Percentiles rank a stretch among this genome's conserved stretches.
Conservation (phyloP, 768 basidiomycete species). For the Suillus hirtellus region DNA sequence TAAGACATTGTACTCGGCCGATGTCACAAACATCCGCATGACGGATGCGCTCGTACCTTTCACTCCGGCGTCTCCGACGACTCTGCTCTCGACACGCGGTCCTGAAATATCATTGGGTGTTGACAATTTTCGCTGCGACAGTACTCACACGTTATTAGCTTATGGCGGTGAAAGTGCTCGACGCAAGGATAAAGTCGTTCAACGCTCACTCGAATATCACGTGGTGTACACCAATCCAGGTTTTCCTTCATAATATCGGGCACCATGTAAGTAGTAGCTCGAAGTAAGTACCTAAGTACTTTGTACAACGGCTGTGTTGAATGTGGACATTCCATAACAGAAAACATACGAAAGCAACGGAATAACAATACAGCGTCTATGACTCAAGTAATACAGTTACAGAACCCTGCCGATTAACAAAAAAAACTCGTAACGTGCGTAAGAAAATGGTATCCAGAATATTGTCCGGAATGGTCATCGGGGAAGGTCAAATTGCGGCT, state of each 20-base stretch:
- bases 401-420: background rate
- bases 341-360: background rate
- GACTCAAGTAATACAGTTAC: constrained; percentile 20
- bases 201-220: background rate
- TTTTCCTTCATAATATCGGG: background rate
- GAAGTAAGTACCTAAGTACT: background rate
- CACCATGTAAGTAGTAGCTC: background rate
- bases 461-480: constrained; percentile 13
- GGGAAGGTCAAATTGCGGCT: background rate
- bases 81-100: too few species aligned
- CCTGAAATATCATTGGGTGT: background rate
- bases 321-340: background rate
- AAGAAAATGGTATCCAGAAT: constrained; percentile 9
- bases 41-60: too few species aligned
- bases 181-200: background rate
- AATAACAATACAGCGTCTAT: constrained; percentile 31
- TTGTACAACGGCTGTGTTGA: too few species aligned
- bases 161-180: background rate
- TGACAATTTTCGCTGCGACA: background rate
- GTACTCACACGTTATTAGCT: background rate
- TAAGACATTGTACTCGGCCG: too few species aligned
- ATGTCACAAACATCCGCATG: too few species aligned
- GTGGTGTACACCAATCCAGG: background rate
- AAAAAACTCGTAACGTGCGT: background rate
- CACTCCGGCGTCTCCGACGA: too few species aligned